A percentile compares a stretch with the other conserved stretches of the same genome.
Conservation (phyloP, 768 basidiomycete species). For the Lentinula edodes region DNA sequence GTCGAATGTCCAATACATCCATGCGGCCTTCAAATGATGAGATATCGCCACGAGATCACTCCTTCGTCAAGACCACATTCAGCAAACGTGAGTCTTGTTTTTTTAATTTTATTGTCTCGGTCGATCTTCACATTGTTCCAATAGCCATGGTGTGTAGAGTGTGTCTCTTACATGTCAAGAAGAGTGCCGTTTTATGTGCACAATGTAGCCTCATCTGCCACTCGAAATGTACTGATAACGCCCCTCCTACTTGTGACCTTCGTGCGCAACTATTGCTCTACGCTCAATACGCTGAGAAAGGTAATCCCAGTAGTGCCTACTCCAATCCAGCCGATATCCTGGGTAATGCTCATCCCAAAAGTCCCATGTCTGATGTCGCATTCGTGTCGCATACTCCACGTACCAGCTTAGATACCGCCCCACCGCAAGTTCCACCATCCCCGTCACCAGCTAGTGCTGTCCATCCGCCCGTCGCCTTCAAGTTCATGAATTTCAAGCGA, state of each 20-base stretch:
- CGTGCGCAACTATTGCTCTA: slow-evolving; percentile 75
- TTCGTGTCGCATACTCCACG: slow-evolving; percentile 42
- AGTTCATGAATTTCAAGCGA: slow-evolving; percentile 59
- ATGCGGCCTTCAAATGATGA: slow-evolving; percentile 34
- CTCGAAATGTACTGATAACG: slow-evolving; percentile 57
- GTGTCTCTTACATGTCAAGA: slow-evolving; percentile 76
- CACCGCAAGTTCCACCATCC: slow-evolving; percentile 25
- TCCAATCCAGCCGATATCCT: slow-evolving; percentile 47
- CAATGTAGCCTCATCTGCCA: slow-evolving; percentile 89
- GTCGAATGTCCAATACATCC: slow-evolving; percentile 34
- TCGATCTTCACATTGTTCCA: slow-evolving; percentile 2
- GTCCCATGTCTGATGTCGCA: slow-evolving; percentile 53
- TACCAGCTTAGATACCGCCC: slow-evolving; percentile 41
- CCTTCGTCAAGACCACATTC: slow-evolving; percentile 90
- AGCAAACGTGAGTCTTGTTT: slow-evolving; percentile 66
- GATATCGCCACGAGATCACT: slow-evolving; percentile 66
- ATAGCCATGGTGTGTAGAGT: slow-evolving; percentile 85
- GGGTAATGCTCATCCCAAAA: slow-evolving; percentile 31
- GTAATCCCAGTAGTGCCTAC: slow-evolving; percentile 47
- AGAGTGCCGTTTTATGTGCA: slow-evolving; percentile 81
- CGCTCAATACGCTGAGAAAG: slow-evolving; percentile 72
- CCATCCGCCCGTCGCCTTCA: slow-evolving; percentile 57
- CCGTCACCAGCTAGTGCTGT: slow-evolving; percentile 17
- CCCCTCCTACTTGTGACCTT: slow-evolving; percentile 77
- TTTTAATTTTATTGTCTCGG: background rate